These are phyloP conservation scores for Nothophoma quercina DNA, from an alignment of 2,329 filamentous ascomycete species.

Conservation along the genomic window DNA sequence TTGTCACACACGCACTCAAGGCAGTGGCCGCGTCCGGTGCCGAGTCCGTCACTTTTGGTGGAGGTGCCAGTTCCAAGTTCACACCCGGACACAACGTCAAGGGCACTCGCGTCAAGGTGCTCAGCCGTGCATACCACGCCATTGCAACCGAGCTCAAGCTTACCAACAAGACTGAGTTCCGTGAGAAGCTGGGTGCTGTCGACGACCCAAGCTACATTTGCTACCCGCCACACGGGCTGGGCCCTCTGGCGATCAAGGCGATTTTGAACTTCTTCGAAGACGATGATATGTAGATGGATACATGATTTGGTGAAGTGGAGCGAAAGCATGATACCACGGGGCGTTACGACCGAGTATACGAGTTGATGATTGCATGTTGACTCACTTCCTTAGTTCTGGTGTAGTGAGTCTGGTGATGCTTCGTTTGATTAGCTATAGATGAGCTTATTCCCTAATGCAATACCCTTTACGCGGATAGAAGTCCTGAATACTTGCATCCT, in stretches of 20 bases:
- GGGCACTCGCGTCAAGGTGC: conserved; percentile 79
- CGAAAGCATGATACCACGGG: conserved; percentile 26
- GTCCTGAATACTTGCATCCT: background rate
- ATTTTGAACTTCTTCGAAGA: conserved; percentile 88
- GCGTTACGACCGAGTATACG: conserved; percentile 20
- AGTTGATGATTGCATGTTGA: conserved; percentile 14
- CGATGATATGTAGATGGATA: conserved; percentile 38
- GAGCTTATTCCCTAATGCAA: conserved; percentile 15
- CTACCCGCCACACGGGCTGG: conserved; percentile 86
- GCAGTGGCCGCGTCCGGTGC: conserved; percentile 65
- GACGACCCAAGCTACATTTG: conserved; percentile 89
- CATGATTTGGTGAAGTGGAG: conserved; percentile 14
- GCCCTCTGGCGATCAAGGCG: conserved; percentile 81
- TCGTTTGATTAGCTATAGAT: conserved; percentile 14
- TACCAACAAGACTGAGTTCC: conserved; percentile 85
- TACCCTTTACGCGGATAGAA: conserved; percentile 9
- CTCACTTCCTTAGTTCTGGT: background rate
- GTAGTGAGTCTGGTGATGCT: conserved; percentile 4
- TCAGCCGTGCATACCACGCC: conserved; percentile 82
- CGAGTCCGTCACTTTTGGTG: conserved; percentile 82
- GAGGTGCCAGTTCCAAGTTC: conserved; percentile 77
- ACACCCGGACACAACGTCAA: conserved; percentile 82
- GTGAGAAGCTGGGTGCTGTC: conserved; percentile 85
- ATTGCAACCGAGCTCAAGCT: conserved; percentile 83
- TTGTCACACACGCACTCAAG: conserved; percentile 76